Conservation (phyloP, 768 basidiomycete genomes). For the Macrolepiota dolichaula region DNA sequence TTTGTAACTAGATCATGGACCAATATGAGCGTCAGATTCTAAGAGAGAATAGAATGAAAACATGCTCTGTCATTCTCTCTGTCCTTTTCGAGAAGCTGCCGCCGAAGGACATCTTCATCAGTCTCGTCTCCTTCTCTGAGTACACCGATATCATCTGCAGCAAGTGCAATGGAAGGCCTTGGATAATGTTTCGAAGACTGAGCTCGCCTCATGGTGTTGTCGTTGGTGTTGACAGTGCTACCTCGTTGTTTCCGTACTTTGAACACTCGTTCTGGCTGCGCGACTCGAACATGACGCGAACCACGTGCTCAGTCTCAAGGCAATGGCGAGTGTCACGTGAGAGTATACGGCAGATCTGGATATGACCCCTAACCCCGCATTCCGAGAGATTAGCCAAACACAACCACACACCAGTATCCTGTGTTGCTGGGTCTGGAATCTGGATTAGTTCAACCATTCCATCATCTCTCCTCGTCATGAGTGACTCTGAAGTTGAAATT, state of each 20-base stretch:
- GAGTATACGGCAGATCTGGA: too few species aligned
- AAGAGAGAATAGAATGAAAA: background rate
- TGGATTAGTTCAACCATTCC: background rate
- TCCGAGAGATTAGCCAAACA: constrained; percentile 9
- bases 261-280: background rate
- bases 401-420: constrained; percentile 6
- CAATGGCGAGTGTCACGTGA: too few species aligned
- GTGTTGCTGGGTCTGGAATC: background rate
- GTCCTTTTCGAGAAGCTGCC: constrained; percentile 64
- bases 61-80: constrained; percentile 67
- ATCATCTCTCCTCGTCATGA: constrained; percentile 23
- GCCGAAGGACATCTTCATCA: constrained; percentile 57
- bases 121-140: constrained; percentile 59
- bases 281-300: constrained; percentile 19
- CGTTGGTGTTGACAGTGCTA: background rate
- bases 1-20: constrained; percentile 46
- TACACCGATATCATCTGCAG: constrained; percentile 55
- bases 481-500: constrained; percentile 19
- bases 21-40: background rate
- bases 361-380: background rate
- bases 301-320: constrained; percentile 17
- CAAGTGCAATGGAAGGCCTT: constrained; percentile 47
- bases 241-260: background rate
- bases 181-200: constrained; percentile 59
- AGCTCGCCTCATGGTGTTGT: constrained; percentile 50